Base-by-base conservation (phyloP, 768 basidiomycete species). In the Punctularia strigosozonata region DNA sequence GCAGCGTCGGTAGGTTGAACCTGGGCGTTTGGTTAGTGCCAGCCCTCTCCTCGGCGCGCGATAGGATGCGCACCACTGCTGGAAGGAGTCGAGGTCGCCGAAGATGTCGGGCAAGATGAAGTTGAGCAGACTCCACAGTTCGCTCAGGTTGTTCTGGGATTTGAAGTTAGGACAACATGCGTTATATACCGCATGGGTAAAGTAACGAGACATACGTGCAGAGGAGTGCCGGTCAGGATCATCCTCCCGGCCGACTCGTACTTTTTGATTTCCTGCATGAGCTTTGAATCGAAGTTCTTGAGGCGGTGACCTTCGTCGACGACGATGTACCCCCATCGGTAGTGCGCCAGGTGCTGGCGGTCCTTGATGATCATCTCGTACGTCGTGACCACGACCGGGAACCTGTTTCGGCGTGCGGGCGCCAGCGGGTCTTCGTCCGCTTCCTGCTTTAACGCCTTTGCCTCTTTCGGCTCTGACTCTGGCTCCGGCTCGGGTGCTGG, bases 101-200 rank as follows among this genome's bases (percentile, higher is more conserved):
- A 98, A 97, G 38, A 98, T 79, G 47, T 91, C 82, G 0, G 95
- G 95, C 4, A 98, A 70, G 43, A 98, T 86, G 50, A 97, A 99
- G 54, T 95, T 95, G 23, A 99, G 75, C 14, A 98, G 64, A 2
- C 88, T 80, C 94, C 91, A 98, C 3, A 99, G 65, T 54, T 99
- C 95, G 4, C 81, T 72, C 3, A 99, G 69, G 51, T 97, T 98
- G 59, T 99, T 98, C 87, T 99, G 53, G 1, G 20, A n/a, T n/a
- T n/a, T n/a, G n/a, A n/a, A n/a, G n/a, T n/a, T n/a, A n/a, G n/a
- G n/a, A n/a, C n/a, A n/a, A n/a, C n/a, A n/a, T n/a, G n/a, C n/a
- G n/a, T n/a, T n/a, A n/a, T n/a, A n/a, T n/a, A n/a, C n/a, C n/a
- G n/a, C n/a, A n/a, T n/a, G n/a, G n/a, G n/a, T n/a, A n/a, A n/a